Base-by-base conservation (phyloP, 108 stramenopile species). In the Discostella pseudostelligera region DNA sequence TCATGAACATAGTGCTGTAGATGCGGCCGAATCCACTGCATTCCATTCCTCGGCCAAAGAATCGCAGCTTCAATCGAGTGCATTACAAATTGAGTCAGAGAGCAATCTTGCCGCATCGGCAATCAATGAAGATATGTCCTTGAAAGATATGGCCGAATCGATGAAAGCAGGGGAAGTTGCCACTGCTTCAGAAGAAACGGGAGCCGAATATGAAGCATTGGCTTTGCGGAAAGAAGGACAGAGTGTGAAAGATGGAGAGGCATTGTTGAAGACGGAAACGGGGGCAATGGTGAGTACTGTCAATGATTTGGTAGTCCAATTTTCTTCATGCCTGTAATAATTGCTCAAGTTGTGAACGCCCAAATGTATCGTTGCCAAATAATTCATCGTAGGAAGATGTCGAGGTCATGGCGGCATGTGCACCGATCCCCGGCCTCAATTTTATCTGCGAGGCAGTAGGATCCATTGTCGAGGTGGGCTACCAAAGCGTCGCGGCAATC, bases 381-480 rank as follows among this genome's bases (percentile, higher is more conserved):
- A n/a, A n/a, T n/a, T n/a, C 3, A 53, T 56, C 2, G 3, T 20
- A 48, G 36, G 72, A 72, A 25, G 64, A 59, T n/a, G 72, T 57
- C 11, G 72, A 65, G 49, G 58, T 26, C 9, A 49, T 72, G 37
- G 72, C 72, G 35, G 49, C 64, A 1, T 72, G 72, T 40, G 57
- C 63, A 45, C 53, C 57, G 0, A 53, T 72, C 6, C 72, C 72
- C 8, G 35, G 64, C 0, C 22, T 72, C 12, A 65, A 72, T 49
- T 8, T 72, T 0, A 0, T 72, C 12, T 72, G 72, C 39, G 72
- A 76, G 25, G 70, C 70, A 21, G 16, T 65, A 19, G 70, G 67
- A 12, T 64, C 57, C 47, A 58, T 76, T 8, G 70, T 54, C 13
- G 64, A 76, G 42, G 39, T 55, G 1, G 70, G 65, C 11, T 60